Conservation (phyloP, 2,329 filamentous ascomycete species). For the Nigrograna mackinnonii region DNA sequence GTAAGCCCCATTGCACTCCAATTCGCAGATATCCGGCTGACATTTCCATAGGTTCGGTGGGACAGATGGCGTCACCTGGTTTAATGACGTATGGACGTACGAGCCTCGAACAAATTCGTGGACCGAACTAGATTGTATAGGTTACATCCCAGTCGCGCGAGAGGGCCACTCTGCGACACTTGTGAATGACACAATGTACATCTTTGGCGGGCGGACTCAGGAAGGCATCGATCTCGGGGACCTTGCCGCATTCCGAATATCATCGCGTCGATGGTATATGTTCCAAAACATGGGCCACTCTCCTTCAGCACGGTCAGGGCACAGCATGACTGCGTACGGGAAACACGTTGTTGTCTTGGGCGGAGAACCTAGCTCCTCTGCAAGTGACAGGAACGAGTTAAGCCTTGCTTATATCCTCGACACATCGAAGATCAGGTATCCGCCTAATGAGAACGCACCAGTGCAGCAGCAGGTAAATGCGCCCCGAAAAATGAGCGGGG, state of each 20-base stretch:
- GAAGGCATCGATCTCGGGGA: slow-evolving; percentile 92
- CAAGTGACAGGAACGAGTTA: slow-evolving; percentile 79
- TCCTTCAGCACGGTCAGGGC: slow-evolving; percentile 88
- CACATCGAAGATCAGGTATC: slow-evolving; percentile 95
- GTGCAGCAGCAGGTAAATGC: slow-evolving; percentile 29
- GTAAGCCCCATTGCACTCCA: slow-evolving; percentile 57
- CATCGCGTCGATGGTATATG: slow-evolving; percentile 93
- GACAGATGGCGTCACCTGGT: slow-evolving; percentile 95
- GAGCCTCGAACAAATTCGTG: slow-evolving; percentile 82
- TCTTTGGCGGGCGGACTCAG: slow-evolving; percentile 94
- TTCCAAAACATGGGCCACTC: slow-evolving; percentile 99
- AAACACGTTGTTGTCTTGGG: slow-evolving; percentile 92
- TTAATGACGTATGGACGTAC: slow-evolving; percentile 98
- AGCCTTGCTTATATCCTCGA: slow-evolving; percentile 90
- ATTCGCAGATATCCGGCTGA: slow-evolving; percentile 8
- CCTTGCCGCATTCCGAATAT: slow-evolving; percentile 81
- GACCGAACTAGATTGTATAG: slow-evolving; percentile 91
- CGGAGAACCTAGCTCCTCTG: slow-evolving; percentile 89
- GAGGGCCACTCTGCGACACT: slow-evolving; percentile 94
- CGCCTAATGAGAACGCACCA: slow-evolving; percentile 65
- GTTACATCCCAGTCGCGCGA: slow-evolving; percentile 90
- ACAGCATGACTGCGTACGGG: slow-evolving; percentile 95
- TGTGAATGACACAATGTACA: slow-evolving; percentile 98
- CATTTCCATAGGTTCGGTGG: slow-evolving; percentile 76
- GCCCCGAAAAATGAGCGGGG: slow-evolving; percentile 51